A percentile compares a stretch with the other conserved stretches of the same genome.
Evolutionary conservation across 2,329 filamentous ascomycete genomes (phyloP).

Genomic region (Fusarium cicatricum): DNA sequence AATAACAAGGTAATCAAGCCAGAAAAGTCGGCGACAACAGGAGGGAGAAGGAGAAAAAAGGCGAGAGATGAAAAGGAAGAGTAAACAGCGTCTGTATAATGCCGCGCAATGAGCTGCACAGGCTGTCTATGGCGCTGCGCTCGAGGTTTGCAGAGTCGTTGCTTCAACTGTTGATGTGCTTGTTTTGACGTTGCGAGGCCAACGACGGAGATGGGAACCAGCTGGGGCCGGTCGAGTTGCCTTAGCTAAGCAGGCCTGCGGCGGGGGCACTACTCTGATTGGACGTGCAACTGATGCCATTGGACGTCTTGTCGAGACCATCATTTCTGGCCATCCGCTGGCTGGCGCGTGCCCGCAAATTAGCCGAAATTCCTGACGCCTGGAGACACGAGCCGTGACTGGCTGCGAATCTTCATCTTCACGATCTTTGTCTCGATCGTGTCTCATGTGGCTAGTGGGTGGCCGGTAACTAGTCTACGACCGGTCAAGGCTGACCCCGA

Average conservation of each 20-base stretch:
- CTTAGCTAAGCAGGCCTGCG: constrained; percentile 40
- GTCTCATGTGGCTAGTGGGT: constrained; percentile 26
- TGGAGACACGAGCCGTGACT: constrained; percentile 26
- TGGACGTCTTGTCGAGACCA: background rate
- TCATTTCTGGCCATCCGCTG: constrained; percentile 14
- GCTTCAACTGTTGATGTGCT: constrained; percentile 50
- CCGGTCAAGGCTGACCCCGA: constrained; percentile 14
- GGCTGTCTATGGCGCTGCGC: constrained; percentile 40
- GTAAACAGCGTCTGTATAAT: constrained; percentile 16
- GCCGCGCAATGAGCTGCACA: constrained; percentile 22
- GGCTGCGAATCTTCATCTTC: constrained; percentile 16
- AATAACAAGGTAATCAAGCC: constrained; percentile 36
- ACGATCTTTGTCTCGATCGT: constrained; percentile 29
- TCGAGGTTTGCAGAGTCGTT: constrained; percentile 42
- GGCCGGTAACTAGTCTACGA: constrained; percentile 17
- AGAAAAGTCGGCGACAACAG: constrained; percentile 21
- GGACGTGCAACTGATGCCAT: constrained; percentile 16
- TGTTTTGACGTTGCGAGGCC: constrained; percentile 56
- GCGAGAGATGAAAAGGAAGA: constrained; percentile 8
- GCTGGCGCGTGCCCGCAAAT: constrained; percentile 27
- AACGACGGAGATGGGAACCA: constrained; percentile 49
- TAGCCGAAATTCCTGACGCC: constrained; percentile 39
- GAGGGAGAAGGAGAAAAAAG: constrained; percentile 21
- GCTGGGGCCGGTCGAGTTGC: constrained; percentile 20
- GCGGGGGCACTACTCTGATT: constrained; percentile 5